phyloP scores from a whole-genome alignment of 2,329 filamentous ascomycete species.

The Periconia macrospinosa region DNA sequence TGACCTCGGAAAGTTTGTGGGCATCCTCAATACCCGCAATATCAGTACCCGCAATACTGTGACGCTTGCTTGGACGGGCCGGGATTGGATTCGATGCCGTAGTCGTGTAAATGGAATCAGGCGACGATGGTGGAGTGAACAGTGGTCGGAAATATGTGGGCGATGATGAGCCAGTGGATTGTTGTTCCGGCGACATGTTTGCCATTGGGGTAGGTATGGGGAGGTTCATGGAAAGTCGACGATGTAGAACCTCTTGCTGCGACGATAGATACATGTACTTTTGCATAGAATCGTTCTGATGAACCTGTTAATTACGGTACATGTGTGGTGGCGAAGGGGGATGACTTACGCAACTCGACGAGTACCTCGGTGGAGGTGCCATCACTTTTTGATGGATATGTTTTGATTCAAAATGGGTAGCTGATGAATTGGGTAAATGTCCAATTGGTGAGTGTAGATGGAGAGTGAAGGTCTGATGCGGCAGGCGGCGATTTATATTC shows the following conservation, averaged over 20 bases:
- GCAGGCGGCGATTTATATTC: background rate
- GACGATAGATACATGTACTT: conserved; percentile 45
- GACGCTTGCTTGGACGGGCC: conserved; percentile 18
- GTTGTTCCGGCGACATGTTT: conserved; percentile 38
- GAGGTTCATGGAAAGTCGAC: conserved; percentile 42
- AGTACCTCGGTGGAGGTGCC: conserved; percentile 22
- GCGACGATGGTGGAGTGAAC: conserved; percentile 14
- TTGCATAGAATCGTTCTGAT: conserved; percentile 36
- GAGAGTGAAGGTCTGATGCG: background rate
- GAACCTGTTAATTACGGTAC: conserved; percentile 11
- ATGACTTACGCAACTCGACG: conserved; percentile 24
- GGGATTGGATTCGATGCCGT: conserved; percentile 27
- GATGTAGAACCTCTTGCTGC: conserved; percentile 45
- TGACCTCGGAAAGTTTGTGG: conserved; percentile 52
- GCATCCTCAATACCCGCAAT: conserved; percentile 43
- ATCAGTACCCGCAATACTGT: conserved; percentile 27
- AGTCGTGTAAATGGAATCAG: conserved; percentile 22
- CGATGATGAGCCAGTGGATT: conserved; percentile 39
- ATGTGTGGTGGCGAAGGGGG: background rate
- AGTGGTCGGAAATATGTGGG: conserved; percentile 22
- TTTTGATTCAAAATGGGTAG: background rate
- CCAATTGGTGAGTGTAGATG: background rate
- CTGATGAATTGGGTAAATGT: background rate
- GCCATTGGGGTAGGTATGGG: conserved; percentile 36
- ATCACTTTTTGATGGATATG: conserved; percentile 5